These are phyloP conservation scores for Hypoxylon cercidicola DNA, from an alignment of 495 filamentous ascomycete genomes.

Conservation along the genomic window DNA sequence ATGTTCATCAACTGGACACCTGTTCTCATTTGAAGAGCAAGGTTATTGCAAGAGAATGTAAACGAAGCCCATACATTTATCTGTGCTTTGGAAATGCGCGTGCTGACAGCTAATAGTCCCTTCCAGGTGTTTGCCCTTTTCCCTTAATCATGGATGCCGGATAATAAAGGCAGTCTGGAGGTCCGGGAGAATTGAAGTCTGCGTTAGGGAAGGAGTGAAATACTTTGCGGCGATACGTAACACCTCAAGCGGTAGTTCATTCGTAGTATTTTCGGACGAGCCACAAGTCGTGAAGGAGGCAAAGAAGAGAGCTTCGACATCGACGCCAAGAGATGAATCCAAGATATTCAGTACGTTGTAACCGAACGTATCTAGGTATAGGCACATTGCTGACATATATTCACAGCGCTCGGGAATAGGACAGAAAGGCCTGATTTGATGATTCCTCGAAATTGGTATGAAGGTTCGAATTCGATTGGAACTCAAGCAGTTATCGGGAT, in stretches of 20 bases:
- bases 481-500: constrained; percentile 3
- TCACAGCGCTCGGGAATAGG: neutral
- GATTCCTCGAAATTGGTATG: neutral
- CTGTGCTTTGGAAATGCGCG: neutral
- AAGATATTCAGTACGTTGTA: neutral
- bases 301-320: neutral
- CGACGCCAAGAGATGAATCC: neutral
- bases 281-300: neutral
- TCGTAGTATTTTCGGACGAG: neutral
- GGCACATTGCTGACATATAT: neutral
- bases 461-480: neutral
- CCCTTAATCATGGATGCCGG: neutral
- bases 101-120: neutral
- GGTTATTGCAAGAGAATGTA: neutral
- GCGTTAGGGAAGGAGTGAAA: neutral
- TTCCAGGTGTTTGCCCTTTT: neutral
- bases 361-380: neutral
- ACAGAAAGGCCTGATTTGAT: neutral
- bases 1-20: neutral
- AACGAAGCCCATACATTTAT: neutral
- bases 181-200: neutral
- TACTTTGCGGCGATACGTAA: neutral
- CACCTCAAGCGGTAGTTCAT: neutral
- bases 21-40: neutral
- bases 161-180: neutral